phyloP scores from a whole-genome alignment of 2,329 filamentous ascomycete species.

The Drechslera avenae region DNA sequence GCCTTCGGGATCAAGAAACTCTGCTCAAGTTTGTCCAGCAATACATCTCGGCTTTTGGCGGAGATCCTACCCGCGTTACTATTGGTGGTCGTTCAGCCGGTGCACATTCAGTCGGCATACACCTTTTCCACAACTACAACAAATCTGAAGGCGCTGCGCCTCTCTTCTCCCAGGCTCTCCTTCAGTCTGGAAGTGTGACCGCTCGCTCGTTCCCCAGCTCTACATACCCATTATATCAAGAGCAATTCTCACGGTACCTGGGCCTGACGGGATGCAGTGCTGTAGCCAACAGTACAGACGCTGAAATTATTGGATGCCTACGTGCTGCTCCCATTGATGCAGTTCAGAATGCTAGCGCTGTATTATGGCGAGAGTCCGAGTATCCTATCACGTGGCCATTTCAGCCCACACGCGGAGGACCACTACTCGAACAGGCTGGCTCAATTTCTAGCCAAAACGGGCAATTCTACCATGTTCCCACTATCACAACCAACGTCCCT shows the following conservation, averaged over 20 bases:
- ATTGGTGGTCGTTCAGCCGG: slow-evolving; percentile 49
- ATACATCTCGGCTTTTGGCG: slow-evolving; percentile 49
- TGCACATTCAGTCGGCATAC: slow-evolving; percentile 36
- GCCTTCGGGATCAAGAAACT: slow-evolving; percentile 28
- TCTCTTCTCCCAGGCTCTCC: slow-evolving; percentile 34
- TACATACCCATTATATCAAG: slow-evolving; percentile 36
- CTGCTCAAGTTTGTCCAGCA: slow-evolving; percentile 45
- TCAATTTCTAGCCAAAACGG: slow-evolving; percentile 37
- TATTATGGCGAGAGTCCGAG: slow-evolving; percentile 43
- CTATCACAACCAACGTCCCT: slow-evolving; percentile 41
- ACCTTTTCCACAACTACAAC: slow-evolving; percentile 40
- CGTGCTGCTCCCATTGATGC: slow-evolving; percentile 44
- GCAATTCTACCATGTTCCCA: slow-evolving; percentile 34
- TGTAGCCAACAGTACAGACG: slow-evolving; percentile 32
- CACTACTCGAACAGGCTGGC: slow-evolving; percentile 52
- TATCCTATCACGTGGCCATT: slow-evolving; percentile 54
- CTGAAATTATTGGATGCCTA: slow-evolving; percentile 46
- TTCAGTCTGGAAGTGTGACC: slow-evolving; percentile 36
- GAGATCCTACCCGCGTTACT: slow-evolving; percentile 45
- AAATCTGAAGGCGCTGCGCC: slow-evolving; percentile 25
- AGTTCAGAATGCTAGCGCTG: slow-evolving; percentile 45
- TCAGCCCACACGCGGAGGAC: slow-evolving; percentile 52
- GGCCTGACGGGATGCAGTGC: slow-evolving; percentile 22
- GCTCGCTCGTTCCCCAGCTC: slow-evolving; percentile 36
- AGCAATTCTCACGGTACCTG: slow-evolving; percentile 30